Evolutionary conservation across 768 basidiomycete genomes (phyloP).

Genomic region (Tephrocybe sp.): DNA sequence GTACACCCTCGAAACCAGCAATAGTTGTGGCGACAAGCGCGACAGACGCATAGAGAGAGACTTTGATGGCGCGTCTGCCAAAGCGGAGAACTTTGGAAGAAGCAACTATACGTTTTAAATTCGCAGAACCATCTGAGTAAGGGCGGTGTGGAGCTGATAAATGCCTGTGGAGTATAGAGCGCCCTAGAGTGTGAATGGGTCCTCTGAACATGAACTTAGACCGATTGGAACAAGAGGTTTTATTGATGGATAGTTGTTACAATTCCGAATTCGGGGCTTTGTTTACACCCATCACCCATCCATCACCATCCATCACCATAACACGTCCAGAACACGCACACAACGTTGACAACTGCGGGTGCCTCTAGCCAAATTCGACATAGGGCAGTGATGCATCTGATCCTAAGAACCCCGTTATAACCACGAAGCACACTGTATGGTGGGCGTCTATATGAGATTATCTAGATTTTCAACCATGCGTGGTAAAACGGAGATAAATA

Average conservation of each 20-base stretch:
- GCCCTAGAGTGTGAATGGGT: not conserved
- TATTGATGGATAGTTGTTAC: not conserved
- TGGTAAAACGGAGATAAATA: conserved; percentile 16
- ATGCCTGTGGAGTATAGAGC: conserved; percentile 6
- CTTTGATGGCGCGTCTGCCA: conserved; percentile 46
- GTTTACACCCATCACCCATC: not conserved
- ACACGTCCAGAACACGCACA: not conserved
- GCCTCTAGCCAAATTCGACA: conserved; percentile 6
- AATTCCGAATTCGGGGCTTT: conserved; percentile 1
- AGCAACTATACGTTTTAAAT: conserved; percentile 20
- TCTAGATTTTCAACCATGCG: conserved; percentile 8
- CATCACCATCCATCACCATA: too few relatives aligned
- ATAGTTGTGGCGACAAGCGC: conserved; percentile 41
- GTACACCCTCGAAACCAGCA: conserved; percentile 52
- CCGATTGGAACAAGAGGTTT: not conserved
- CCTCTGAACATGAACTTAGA: conserved; percentile 14
- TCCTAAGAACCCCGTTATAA: not conserved
- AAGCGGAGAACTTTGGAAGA: conserved; percentile 33
- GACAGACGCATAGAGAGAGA: conserved; percentile 42
- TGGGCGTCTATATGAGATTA: conserved; percentile 3
- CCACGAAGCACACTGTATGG: not conserved
- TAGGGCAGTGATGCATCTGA: not conserved
- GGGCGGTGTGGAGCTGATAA: conserved; percentile 12
- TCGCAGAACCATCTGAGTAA: conserved; percentile 23
- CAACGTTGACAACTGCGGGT: not conserved